These are phyloP conservation scores for Neopestalotiopsis clavispora DNA, from an alignment of 2,329 filamentous ascomycete species.

Conservation along the genomic window DNA sequence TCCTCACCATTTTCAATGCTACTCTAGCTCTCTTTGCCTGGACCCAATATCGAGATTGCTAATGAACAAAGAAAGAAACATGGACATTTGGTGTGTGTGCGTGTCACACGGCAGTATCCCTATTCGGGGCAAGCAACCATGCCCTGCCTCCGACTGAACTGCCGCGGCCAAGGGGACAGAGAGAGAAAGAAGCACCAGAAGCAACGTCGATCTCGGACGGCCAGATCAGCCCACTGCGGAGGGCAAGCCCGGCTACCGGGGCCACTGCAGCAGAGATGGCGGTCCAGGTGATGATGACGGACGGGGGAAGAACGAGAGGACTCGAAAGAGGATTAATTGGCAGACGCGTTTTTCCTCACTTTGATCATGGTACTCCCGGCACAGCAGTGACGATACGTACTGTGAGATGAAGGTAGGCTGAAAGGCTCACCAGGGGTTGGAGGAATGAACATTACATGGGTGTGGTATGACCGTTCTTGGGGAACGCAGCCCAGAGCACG, in stretches of 20 bases:
- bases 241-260: not conserved
- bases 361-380: not conserved
- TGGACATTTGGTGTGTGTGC: not conserved
- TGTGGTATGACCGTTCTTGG: not conserved
- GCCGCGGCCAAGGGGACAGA: not conserved
- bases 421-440: not conserved
- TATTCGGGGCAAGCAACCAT: not conserved
- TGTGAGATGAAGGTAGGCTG: too few species aligned
- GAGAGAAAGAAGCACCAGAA: slow-evolving; percentile 1
- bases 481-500: slow-evolving; percentile 1
- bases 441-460: not conserved
- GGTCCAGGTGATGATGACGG: slow-evolving; percentile 1
- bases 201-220: slow-evolving; percentile 17
- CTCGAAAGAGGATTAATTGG: not conserved
- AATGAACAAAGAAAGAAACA: slow-evolving; percentile 1
- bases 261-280: not conserved
- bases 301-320: not conserved
- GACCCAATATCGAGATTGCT: not conserved
- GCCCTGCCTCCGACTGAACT: slow-evolving; percentile 13
- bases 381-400: too few species aligned
- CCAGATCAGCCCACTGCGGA: slow-evolving; percentile 9
- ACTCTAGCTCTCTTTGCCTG: not conserved
- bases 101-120: slow-evolving; percentile 3
- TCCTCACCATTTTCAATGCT: not conserved
- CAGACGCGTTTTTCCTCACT: not conserved